Conservation (phyloP, 2,329 filamentous ascomycete species). For the Plenodomus tracheiphilus region DNA sequence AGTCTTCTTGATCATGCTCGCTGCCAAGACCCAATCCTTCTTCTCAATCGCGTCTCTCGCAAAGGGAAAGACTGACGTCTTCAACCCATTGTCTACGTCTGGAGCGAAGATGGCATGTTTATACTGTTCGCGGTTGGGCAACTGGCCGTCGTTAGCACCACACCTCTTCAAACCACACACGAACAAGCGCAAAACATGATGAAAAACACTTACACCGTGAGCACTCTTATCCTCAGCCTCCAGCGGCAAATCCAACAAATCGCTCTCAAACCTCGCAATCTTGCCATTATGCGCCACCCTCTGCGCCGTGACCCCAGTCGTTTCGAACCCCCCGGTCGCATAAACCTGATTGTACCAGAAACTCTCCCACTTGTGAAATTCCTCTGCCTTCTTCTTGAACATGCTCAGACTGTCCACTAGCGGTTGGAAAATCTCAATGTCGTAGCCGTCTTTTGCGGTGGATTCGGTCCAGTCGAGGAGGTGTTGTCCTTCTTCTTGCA, state of each 20-base stretch:
- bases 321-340: conserved; percentile 75
- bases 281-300: conserved; percentile 77
- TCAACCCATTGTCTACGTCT: conserved; percentile 71
- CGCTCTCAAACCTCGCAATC: conserved; percentile 79
- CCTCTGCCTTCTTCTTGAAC: conserved; percentile 62
- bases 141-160: conserved; percentile 36
- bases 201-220: conserved; percentile 64
- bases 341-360: conserved; percentile 76
- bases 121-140: conserved; percentile 87
- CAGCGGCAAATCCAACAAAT: conserved; percentile 74
- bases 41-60: conserved; percentile 78
- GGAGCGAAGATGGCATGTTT: conserved; percentile 92
- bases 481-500: conserved; percentile 68
- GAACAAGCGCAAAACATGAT: too few species aligned
- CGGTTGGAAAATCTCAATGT: conserved; percentile 58
- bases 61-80: conserved; percentile 73
- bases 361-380: conserved; percentile 76
- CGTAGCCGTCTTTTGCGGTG: conserved; percentile 42
- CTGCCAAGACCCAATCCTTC: conserved; percentile 70
- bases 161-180: too few species aligned
- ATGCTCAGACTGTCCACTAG: conserved; percentile 66
- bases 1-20: conserved; percentile 70
- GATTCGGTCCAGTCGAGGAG: conserved; percentile 67
- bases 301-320: conserved; percentile 65
- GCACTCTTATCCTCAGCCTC: conserved; percentile 47